These are phyloP conservation scores for Pulicaria dysenterica DNA, from an alignment of 129 eudicot species.

Conservation along the genomic window DNA sequence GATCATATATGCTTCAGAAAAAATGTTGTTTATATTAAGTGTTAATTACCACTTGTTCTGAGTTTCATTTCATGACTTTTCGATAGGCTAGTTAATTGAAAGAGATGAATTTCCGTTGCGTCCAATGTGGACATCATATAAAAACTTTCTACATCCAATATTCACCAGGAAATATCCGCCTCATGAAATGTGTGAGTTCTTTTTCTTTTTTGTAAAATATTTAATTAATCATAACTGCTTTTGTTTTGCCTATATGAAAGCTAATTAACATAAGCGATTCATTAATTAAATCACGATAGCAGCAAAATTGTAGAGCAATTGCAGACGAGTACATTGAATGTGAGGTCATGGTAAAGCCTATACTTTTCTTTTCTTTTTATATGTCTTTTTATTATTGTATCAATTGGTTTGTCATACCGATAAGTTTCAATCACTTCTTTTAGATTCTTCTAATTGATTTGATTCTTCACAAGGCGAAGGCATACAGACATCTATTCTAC, in stretches of 20 bases:
- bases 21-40: not conserved
- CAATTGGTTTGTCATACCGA: constrained; percentile 1
- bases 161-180: constrained; percentile 87
- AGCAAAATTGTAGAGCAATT: constrained; percentile 65
- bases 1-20: not conserved
- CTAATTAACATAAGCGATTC: constrained; percentile 2
- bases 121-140: constrained; percentile 58
- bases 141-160: constrained; percentile 67
- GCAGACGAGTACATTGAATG: constrained; percentile 96
- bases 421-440: constrained; percentile 20
- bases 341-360: constrained; percentile 63
- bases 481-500: constrained; percentile 88
- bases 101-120: constrained; percentile 47
- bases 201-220: not conserved
- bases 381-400: not conserved
- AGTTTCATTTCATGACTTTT: not conserved
- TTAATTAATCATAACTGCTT: not conserved
- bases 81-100: not conserved
- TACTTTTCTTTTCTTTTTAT: not conserved
- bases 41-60: not conserved
- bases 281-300: constrained; percentile 10
- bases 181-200: constrained; percentile 69
- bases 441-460: constrained; percentile 81
- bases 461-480: constrained; percentile 84
- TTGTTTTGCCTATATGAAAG: constrained; percentile 2